Conservation (phyloP, 768 basidiomycete genomes). For the Mycena latifolia region DNA sequence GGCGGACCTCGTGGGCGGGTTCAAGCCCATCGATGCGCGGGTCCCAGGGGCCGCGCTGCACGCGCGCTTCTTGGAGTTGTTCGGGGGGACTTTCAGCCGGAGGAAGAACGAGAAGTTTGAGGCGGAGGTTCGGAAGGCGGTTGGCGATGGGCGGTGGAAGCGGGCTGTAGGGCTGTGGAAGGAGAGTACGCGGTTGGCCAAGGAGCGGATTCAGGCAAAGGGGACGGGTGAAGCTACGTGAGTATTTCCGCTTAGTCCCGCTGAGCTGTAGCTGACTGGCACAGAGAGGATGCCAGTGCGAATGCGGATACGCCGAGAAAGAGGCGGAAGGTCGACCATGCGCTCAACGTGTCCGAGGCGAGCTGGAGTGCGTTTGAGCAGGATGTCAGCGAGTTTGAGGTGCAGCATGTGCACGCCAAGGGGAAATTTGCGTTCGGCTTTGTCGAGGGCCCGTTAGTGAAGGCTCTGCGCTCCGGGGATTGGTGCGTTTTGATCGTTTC, state of each 20-base stretch:
- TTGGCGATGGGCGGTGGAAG: constrained; percentile 88
- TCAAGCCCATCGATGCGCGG: constrained; percentile 94
- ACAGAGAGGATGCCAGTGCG: constrained; percentile 44
- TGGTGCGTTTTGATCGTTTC: constrained; percentile 72
- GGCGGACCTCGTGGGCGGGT: constrained; percentile 93
- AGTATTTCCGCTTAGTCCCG: not conserved
- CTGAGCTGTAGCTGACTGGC: not conserved
- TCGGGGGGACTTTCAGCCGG: constrained; percentile 89
- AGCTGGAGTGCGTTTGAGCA: constrained; percentile 78
- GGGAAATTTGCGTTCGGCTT: constrained; percentile 95
- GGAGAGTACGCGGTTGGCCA: constrained; percentile 78
- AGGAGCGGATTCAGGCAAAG: constrained; percentile 66
- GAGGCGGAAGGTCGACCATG: constrained; percentile 71
- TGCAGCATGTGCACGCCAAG: constrained; percentile 89
- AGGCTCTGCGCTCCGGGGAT: constrained; percentile 87
- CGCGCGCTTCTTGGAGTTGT: constrained; percentile 81
- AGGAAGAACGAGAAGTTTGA: constrained; percentile 92
- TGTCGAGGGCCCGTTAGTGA: constrained; percentile 95
- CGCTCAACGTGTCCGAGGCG: constrained; percentile 57
- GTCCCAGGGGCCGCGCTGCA: constrained; percentile 81
- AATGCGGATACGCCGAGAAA: constrained; percentile 70
- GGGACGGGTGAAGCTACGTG: constrained; percentile 29
- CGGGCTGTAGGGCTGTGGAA: constrained; percentile 87
- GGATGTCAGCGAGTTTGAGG: constrained; percentile 84
- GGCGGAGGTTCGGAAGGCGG: constrained; percentile 83